Conservation (phyloP, 331 rosid species). For the Cydonia oblonga region DNA sequence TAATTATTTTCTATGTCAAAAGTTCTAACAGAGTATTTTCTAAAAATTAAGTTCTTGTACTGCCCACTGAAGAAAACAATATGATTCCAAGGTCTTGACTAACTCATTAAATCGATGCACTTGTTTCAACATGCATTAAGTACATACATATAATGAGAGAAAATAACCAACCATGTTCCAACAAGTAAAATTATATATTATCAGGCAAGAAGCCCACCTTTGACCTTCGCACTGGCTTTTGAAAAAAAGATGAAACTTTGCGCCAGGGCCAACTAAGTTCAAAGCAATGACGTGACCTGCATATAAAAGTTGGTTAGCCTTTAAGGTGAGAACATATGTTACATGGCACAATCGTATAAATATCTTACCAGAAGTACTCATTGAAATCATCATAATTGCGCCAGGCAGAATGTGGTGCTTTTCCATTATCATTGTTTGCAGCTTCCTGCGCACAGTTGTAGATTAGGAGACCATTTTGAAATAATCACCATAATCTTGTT, state of each 20-base stretch:
- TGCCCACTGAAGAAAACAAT: neutral
- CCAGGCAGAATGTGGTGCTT: conserved; percentile 95
- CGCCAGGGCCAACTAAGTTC: conserved; percentile 98
- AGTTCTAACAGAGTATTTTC: neutral
- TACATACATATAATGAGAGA: neutral
- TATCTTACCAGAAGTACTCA: conserved; percentile 77
- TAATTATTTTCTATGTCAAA: neutral
- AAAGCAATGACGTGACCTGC: conserved; percentile 82
- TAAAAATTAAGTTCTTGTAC: neutral
- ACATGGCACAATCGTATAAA: neutral
- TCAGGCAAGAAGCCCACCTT: conserved; percentile 39
- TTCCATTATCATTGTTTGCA: conserved; percentile 64
- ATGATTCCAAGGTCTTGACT: neutral
- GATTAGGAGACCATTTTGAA: neutral
- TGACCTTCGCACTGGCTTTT: conserved; percentile 55
- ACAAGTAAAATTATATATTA: neutral
- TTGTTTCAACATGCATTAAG: neutral
- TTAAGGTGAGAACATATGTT: neutral
- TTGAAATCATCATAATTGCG: conserved; percentile 97
- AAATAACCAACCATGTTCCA: neutral
- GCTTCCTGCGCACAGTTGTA: conserved; percentile 54
- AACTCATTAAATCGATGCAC: neutral
- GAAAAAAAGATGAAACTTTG: conserved; percentile 42
- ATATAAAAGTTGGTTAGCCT: conserved; percentile 10
- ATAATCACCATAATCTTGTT: neutral